phyloP scores from a whole-genome alignment of 495 filamentous ascomycete genomes.

The Hyaloscypha bicolor region DNA sequence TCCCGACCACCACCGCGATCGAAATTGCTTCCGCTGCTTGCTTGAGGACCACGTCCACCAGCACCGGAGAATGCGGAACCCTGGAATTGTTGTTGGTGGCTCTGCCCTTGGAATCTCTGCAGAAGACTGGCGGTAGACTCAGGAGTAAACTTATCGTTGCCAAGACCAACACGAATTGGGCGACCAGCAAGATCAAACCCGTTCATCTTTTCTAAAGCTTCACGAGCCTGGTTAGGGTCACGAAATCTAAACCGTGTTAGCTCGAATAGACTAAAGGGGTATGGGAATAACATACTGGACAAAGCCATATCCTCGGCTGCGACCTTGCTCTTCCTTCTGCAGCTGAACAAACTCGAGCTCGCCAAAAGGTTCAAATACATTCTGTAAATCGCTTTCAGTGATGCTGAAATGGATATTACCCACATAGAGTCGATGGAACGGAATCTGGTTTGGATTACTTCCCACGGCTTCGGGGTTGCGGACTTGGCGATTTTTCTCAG shows the following conservation, averaged over 20 bases:
- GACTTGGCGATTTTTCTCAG: constrained; percentile 98
- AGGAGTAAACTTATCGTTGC: constrained; percentile 99
- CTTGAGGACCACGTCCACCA: constrained; percentile 85
- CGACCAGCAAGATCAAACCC: constrained; percentile 98
- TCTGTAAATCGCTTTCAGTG: constrained; percentile 93
- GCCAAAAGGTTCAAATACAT: constrained; percentile 97
- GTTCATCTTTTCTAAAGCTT: constrained; percentile 99
- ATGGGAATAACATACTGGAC: constrained; percentile 77
- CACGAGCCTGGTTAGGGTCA: constrained; percentile 86
- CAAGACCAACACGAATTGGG: constrained; percentile 97
- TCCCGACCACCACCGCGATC: constrained; percentile 92
- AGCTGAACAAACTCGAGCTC: constrained; percentile 97
- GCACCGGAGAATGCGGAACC: constrained; percentile 93
- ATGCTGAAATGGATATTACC: constrained; percentile 99
- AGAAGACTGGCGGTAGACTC: constrained; percentile 91
- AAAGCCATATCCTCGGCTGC: constrained; percentile 96
- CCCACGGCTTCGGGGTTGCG: constrained; percentile 74
- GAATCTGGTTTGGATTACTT: constrained; percentile 71
- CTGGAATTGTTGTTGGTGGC: constrained; percentile 77
- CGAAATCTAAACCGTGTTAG: constrained; percentile 65
- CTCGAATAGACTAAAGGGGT: neutral
- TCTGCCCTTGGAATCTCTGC: constrained; percentile 84
- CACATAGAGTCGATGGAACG: constrained; percentile 98
- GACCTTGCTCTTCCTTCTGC: constrained; percentile 89
- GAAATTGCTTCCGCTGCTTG: constrained; percentile 78